Evolutionary conservation across 306 rosid genomes (phyloP).

Genomic region (Sophora flavescens): DNA sequence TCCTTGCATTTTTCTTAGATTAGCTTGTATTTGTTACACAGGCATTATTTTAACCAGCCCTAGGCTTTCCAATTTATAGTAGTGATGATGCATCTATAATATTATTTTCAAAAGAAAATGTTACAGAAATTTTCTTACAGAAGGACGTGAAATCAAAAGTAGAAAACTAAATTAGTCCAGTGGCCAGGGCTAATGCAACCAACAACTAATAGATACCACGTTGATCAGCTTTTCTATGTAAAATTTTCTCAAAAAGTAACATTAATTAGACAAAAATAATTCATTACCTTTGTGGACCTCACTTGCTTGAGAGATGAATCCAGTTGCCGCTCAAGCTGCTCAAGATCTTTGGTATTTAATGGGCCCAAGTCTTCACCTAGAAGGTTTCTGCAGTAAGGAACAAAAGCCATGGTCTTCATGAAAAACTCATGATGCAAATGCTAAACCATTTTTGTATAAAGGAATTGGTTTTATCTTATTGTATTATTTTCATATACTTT

Average conservation of each 20-base stretch:
- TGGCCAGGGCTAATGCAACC: neutral
- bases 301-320: constrained; percentile 91
- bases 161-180: neutral
- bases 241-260: neutral
- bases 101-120: neutral
- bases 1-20: too few species aligned
- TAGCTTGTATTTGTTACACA: too few species aligned
- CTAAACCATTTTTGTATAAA: neutral
- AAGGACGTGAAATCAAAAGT: constrained; percentile 7
- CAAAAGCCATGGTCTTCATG: constrained; percentile 4
- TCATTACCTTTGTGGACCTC: constrained; percentile 81
- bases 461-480: neutral
- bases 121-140: neutral
- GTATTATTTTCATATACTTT: neutral
- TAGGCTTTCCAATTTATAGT: neutral
- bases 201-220: neutral
- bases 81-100: neutral
- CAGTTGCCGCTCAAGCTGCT: constrained; percentile 94
- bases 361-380: constrained; percentile 97
- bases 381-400: constrained; percentile 67
- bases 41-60: neutral
- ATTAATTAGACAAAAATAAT: neutral
- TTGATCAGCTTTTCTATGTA: neutral
- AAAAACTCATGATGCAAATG: neutral
- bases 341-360: constrained; percentile 85